These are phyloP conservation scores for Penicillium digitatum DNA, from an alignment of 2,329 filamentous ascomycete genomes.

Conservation along the genomic window DNA sequence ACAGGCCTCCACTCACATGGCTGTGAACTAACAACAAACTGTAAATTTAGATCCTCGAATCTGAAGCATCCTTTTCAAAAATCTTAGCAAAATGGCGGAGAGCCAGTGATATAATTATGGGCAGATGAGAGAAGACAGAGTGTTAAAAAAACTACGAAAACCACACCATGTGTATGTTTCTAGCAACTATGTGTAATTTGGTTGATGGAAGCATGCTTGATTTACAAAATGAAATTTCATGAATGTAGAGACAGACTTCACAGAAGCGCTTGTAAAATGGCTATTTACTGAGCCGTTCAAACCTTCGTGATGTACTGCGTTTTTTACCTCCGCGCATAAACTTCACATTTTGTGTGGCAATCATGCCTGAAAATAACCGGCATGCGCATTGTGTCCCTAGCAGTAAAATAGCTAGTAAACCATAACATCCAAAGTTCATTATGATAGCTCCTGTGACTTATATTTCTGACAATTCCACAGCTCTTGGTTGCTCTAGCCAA, in stretches of 20 bases:
- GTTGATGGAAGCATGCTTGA: not conserved
- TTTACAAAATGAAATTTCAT: too few species aligned
- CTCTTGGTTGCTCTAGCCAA: too few species aligned
- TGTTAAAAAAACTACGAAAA: not conserved
- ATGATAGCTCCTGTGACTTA: too few species aligned
- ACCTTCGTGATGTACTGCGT: not conserved
- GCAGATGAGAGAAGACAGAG: not conserved
- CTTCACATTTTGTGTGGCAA: too few species aligned
- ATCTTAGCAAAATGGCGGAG: not conserved
- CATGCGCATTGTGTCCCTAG: not conserved
- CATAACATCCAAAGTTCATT: not conserved
- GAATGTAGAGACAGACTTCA: too few species aligned
- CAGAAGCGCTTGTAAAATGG: too few species aligned
- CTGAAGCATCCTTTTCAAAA: rapidly evolving
- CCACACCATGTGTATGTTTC: not conserved
- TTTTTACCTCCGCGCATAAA: too few species aligned
- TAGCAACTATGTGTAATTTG: not conserved
- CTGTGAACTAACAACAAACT: not conserved
- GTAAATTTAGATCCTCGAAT: too few species aligned
- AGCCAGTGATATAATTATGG: not conserved
- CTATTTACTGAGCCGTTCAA: not conserved
- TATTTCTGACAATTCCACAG: not conserved
- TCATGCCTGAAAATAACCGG: too few species aligned
- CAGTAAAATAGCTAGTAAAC: too few species aligned
- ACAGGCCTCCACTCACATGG: too few species aligned